Conservation (phyloP, 371 early-diverging fungal species). For the Mortierella sp. region DNA sequence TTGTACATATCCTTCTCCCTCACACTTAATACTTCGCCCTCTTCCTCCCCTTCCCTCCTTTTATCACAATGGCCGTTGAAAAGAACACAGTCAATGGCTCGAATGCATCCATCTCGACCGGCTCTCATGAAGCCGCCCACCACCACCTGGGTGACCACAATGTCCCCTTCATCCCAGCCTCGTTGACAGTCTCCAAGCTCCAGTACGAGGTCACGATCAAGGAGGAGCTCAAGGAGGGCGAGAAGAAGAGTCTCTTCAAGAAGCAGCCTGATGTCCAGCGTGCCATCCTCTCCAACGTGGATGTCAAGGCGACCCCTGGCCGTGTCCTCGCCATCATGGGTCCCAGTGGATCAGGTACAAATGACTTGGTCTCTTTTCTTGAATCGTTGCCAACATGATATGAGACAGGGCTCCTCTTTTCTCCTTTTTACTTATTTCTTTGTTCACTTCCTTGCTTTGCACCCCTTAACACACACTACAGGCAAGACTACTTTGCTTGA, state of each 20-base stretch:
- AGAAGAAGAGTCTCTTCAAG: slow-evolving; percentile 48
- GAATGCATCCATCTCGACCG: slow-evolving; percentile 16
- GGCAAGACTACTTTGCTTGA: slow-evolving; percentile 84
- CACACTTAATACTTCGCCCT: background rate
- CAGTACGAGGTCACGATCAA: slow-evolving; percentile 50
- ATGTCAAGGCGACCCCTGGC: slow-evolving; percentile 81
- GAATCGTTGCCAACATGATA: background rate
- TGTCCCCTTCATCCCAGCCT: slow-evolving; percentile 53
- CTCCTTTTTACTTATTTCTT: background rate
- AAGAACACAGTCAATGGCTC: slow-evolving; percentile 19
- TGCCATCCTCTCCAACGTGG: slow-evolving; percentile 65
- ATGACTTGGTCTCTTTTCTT: background rate
- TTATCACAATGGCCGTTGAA: slow-evolving; percentile 24
- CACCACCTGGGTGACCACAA: background rate
- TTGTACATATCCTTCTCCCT: background rate
- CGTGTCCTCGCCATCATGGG: slow-evolving; percentile 88
- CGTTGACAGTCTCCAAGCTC: slow-evolving; percentile 36
- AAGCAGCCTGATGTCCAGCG: slow-evolving; percentile 37
- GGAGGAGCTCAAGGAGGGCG: slow-evolving; percentile 33
- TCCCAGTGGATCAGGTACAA: slow-evolving; percentile 71
- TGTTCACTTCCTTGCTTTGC: background rate
- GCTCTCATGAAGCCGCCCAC: background rate
- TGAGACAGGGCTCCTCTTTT: too few relatives aligned
- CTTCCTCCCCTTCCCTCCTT: background rate
- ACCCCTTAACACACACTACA: background rate